Conservation (phyloP, 257 asterid species). For the Primulina tabacum region DNA sequence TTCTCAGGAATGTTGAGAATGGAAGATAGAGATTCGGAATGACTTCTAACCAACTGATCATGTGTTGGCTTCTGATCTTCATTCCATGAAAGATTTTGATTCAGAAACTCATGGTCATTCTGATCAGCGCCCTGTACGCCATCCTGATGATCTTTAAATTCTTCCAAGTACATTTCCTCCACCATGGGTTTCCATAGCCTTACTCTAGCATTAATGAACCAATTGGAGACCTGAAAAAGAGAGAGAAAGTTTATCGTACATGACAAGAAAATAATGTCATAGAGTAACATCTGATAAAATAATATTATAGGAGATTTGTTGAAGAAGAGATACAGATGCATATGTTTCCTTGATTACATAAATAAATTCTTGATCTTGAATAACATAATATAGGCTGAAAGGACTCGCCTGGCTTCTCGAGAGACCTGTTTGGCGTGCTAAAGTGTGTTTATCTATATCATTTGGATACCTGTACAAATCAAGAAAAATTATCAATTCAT, state of each 20-base stretch:
- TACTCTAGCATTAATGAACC: slow-evolving; percentile 95
- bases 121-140: slow-evolving; percentile 18
- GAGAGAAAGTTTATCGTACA: background rate
- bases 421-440: slow-evolving; percentile 96
- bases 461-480: slow-evolving; percentile 79
- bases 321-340: slow-evolving; percentile 28
- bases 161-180: slow-evolving; percentile 91
- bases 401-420: slow-evolving; percentile 95
- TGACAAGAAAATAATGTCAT: slow-evolving; percentile 23
- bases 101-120: background rate
- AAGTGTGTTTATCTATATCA: slow-evolving; percentile 86
- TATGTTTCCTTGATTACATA: slow-evolving; percentile 28
- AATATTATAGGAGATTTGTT: slow-evolving; percentile 4
- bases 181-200: slow-evolving; percentile 99
- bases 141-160: slow-evolving; percentile 50
- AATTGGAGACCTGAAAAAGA: slow-evolving; percentile 70
- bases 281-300: slow-evolving; percentile 12
- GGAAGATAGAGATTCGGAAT: slow-evolving; percentile 76
- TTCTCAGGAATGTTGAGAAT: slow-evolving; percentile 46
- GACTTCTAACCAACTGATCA: slow-evolving; percentile 54
- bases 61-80: slow-evolving; percentile 68
- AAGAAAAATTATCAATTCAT: background rate
- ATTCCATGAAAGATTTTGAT: slow-evolving; percentile 23
- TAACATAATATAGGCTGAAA: slow-evolving; percentile 28
- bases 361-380: slow-evolving; percentile 16